Conservation (phyloP, 2,329 filamentous ascomycete genomes). For the Microsporum ferrugineum region DNA sequence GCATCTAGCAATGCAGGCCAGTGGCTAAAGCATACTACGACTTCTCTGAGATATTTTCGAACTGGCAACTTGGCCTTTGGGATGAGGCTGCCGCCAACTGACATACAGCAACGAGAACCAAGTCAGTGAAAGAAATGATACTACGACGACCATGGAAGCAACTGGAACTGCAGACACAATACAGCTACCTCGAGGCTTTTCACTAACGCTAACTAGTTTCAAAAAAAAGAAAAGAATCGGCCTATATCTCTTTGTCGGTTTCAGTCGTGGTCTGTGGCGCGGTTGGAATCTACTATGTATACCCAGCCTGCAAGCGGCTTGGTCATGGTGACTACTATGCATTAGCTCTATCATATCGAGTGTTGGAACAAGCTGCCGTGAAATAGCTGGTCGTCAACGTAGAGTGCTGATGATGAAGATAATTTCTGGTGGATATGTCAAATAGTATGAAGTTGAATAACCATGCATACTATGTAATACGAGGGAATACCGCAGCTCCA, state of each 20-base stretch:
- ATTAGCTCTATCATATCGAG: neutral
- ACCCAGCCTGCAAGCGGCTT: neutral
- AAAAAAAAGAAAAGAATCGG: neutral
- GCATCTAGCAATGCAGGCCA: neutral
- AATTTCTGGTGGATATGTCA: neutral
- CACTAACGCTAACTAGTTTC: neutral
- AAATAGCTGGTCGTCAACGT: neutral
- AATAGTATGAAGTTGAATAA: neutral
- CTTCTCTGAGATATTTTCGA: constrained; percentile 63
- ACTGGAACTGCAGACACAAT: neutral
- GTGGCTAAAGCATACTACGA: constrained; percentile 64
- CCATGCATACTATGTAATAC: neutral
- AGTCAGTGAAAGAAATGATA: neutral
- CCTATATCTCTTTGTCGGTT: neutral
- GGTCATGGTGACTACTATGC: neutral
- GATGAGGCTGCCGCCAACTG: constrained; percentile 47
- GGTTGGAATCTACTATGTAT: neutral
- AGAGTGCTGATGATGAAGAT: neutral
- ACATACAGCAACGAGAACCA: neutral
- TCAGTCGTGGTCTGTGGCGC: neutral
- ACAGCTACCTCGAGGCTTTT: neutral
- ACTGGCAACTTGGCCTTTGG: constrained; percentile 93
- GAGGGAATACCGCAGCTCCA: neutral
- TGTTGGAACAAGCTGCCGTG: neutral
- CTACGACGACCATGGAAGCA: constrained; percentile 16